Evolutionary conservation across 1,284 basidiomycete genomes (phyloP).

Genomic region (Heterobasidion annosum): DNA sequence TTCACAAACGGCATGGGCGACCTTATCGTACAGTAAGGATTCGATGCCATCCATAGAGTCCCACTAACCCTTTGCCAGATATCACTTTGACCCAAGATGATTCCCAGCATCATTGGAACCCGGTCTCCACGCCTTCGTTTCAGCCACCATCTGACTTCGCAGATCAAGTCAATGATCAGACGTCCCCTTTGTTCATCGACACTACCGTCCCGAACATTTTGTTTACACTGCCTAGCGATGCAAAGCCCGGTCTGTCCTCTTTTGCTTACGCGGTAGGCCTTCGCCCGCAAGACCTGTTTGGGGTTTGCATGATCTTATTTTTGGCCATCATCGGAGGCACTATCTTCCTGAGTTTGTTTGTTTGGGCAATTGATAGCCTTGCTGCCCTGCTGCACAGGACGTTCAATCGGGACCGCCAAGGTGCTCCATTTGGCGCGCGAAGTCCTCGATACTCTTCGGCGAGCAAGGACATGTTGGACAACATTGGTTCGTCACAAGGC

Average conservation of each 20-base stretch:
- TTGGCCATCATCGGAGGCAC: slow-evolving; percentile 70
- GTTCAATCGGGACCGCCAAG: slow-evolving; percentile 17
- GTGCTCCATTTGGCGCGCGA: slow-evolving; percentile 31
- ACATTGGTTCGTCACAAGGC: slow-evolving; percentile 15
- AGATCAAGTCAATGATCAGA: slow-evolving; percentile 60
- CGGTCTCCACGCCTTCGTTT: slow-evolving; percentile 50
- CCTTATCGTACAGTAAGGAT: slow-evolving; percentile 76
- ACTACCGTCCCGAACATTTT: slow-evolving; percentile 57
- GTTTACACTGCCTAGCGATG: slow-evolving; percentile 58
- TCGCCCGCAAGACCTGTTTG: slow-evolving; percentile 77
- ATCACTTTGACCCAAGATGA: slow-evolving; percentile 54
- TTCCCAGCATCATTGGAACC: slow-evolving; percentile 50
- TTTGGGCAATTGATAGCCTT: slow-evolving; percentile 67
- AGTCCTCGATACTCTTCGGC: slow-evolving; percentile 43
- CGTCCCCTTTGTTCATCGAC: slow-evolving; percentile 77
- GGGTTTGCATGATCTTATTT: slow-evolving; percentile 78
- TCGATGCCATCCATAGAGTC: slow-evolving; percentile 1
- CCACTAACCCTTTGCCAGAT: slow-evolving; percentile 37
- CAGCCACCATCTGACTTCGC: slow-evolving; percentile 59
- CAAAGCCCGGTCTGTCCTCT: slow-evolving; percentile 62
- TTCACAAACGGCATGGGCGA: slow-evolving; percentile 82
- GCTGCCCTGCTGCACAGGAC: slow-evolving; percentile 29
- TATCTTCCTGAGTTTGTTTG: slow-evolving; percentile 55
- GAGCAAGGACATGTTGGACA: slow-evolving; percentile 44
- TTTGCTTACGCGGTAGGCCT: slow-evolving; percentile 79